Conservation (phyloP, 2,329 filamentous ascomycete species). For the Pseudogymnoascus sp. region DNA sequence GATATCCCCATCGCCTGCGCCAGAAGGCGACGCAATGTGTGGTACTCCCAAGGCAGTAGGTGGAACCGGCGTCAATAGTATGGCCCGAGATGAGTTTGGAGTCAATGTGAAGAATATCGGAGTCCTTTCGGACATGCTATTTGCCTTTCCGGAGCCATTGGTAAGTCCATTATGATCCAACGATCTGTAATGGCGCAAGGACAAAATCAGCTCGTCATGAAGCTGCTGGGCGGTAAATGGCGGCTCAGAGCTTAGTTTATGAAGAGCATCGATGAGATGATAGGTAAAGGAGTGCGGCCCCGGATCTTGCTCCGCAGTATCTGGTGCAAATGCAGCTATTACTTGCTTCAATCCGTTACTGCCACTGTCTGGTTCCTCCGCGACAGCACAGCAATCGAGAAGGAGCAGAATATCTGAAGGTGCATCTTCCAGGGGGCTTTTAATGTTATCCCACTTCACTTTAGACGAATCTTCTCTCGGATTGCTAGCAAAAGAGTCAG, state of each 20-base stretch:
- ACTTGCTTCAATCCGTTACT: slow-evolving; percentile 53
- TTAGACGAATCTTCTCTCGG: slow-evolving; percentile 49
- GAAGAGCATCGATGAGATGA: slow-evolving; percentile 47
- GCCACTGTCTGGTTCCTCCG: slow-evolving; percentile 41
- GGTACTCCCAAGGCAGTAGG: slow-evolving; percentile 26
- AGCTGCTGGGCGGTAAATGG: slow-evolving; percentile 50
- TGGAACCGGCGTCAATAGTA: slow-evolving; percentile 40
- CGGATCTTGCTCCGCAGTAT: slow-evolving; percentile 39
- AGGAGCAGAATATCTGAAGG: slow-evolving; percentile 55
- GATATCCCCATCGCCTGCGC: slow-evolving; percentile 21
- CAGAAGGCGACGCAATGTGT: slow-evolving; percentile 21
- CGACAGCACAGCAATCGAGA: slow-evolving; percentile 52
- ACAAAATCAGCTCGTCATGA: slow-evolving; percentile 45
- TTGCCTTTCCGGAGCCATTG: slow-evolving; percentile 37
- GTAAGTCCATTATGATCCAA: slow-evolving; percentile 36
- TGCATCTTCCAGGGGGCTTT: slow-evolving; percentile 54
- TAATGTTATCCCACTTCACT: slow-evolving; percentile 56
- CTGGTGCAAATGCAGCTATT: slow-evolving; percentile 51
- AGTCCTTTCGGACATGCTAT: slow-evolving; percentile 26
- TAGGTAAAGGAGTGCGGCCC: slow-evolving; percentile 50
- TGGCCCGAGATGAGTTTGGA: slow-evolving; percentile 42
- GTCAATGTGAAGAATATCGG: slow-evolving; percentile 51
- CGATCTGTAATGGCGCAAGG: slow-evolving; percentile 31
- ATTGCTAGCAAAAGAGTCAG: slow-evolving; percentile 42
- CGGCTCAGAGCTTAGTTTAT: slow-evolving; percentile 43